phyloP scores from a whole-genome alignment of 495 filamentous ascomycete genomes.

The Beverwykella pulmonaria region DNA sequence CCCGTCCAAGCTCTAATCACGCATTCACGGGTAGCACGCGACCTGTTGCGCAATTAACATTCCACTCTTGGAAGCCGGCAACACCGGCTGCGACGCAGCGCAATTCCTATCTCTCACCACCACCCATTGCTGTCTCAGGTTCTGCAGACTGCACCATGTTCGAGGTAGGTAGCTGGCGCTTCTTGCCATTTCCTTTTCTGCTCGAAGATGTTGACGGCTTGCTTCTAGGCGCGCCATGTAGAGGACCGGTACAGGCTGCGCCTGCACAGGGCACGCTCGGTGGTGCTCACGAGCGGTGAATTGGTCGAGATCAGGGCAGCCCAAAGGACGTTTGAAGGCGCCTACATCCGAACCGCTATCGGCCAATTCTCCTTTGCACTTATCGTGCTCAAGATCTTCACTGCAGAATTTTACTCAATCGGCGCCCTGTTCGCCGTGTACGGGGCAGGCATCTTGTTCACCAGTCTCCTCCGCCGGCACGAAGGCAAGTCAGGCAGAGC shows the following conservation, averaged over 20 bases:
- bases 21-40: not conserved
- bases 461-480: conserved; percentile 77
- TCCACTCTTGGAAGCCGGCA: not conserved
- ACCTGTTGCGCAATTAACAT: not conserved
- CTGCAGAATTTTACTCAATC: conserved; percentile 88
- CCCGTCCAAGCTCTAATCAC: too few relatives aligned
- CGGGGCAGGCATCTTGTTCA: conserved; percentile 78
- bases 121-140: not conserved
- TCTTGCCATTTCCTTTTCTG: not conserved
- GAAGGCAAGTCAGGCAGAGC: conserved; percentile 56
- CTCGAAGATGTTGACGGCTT: not conserved
- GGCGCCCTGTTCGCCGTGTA: conserved; percentile 91
- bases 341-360: conserved; percentile 91
- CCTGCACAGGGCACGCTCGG: conserved; percentile 80
- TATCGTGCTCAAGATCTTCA: conserved; percentile 95
- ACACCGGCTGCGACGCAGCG: not conserved
- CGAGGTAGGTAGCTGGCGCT: conserved; percentile 19
- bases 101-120: too few relatives aligned
- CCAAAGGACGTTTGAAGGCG: conserved; percentile 95
- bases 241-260: conserved; percentile 56
- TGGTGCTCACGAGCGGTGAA: conserved; percentile 78
- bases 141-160: conserved; percentile 28
- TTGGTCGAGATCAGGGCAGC: conserved; percentile 92
- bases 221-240: conserved; percentile 42
- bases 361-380: conserved; percentile 93